These are phyloP conservation scores for Ceratobasidium sp. DNA, from an alignment of 1,284 basidiomycete species.

Conservation along the genomic window DNA sequence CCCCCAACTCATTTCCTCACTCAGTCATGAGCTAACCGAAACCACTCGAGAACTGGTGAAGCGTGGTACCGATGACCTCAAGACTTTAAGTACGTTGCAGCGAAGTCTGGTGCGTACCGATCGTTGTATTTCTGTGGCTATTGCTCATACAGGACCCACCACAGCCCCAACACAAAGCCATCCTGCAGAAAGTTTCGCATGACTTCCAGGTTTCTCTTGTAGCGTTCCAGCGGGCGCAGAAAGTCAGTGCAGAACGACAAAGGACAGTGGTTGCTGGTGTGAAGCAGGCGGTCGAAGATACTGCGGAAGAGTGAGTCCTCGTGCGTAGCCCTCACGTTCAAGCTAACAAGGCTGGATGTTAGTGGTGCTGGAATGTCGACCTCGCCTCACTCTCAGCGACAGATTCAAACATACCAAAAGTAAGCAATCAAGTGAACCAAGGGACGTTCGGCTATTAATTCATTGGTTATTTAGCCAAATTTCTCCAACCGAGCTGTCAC, in stretches of 20 bases:
- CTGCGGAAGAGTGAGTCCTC: constrained; percentile 56
- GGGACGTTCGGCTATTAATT: too few relatives aligned
- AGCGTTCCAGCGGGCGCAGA: constrained; percentile 92
- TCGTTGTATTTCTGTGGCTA: not conserved
- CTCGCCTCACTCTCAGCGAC: constrained; percentile 62
- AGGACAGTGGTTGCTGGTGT: constrained; percentile 86
- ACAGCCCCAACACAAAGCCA: constrained; percentile 80
- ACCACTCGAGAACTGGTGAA: constrained; percentile 95
- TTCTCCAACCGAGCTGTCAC: constrained; percentile 91
- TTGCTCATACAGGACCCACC: constrained; percentile 12
- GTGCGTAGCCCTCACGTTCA: constrained; percentile 32
- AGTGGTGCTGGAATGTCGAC: constrained; percentile 25
- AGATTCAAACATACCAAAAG: constrained; percentile 64
- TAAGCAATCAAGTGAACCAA: not conserved
- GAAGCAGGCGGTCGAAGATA: constrained; percentile 81
- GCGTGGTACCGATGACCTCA: constrained; percentile 91
- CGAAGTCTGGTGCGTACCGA: constrained; percentile 67
- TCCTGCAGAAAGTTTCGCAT: constrained; percentile 90
- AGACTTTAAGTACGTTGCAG: constrained; percentile 82
- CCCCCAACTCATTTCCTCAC: constrained; percentile 14
- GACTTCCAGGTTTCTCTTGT: constrained; percentile 92
- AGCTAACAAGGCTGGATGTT: not conserved
- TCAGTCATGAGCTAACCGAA: constrained; percentile 85
- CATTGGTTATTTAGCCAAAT: constrained; percentile 55
- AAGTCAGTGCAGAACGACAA: constrained; percentile 89